Percentiles rank a stretch among this genome's conserved stretches.
Evolutionary conservation across 73 alveolate species (phyloP).

Genomic region (Paramecium primaurelia): DNA sequence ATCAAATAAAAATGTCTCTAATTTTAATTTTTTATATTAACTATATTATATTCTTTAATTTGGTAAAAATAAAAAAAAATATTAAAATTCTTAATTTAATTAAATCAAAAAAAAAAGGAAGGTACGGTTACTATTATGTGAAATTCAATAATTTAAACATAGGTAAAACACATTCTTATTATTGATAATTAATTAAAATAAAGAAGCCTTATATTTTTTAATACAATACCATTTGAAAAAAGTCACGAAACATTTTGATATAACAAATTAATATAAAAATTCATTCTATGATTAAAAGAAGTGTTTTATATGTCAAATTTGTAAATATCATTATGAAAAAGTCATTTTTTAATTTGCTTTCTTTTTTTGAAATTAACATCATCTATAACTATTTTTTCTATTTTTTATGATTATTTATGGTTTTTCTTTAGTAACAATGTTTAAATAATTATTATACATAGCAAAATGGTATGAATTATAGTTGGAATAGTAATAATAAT

Average conservation of each 20-base stretch:
- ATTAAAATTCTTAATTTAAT: background rate
- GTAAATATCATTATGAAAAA: background rate
- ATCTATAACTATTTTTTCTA: background rate
- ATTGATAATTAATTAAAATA: background rate
- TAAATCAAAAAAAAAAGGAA: background rate
- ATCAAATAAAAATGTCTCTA: background rate
- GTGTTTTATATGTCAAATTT: background rate
- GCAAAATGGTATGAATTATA: background rate
- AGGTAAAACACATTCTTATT: background rate
- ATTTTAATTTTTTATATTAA: background rate
- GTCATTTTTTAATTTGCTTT: background rate
- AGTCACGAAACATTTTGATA: background rate
- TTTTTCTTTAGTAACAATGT: background rate
- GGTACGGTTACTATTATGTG: background rate
- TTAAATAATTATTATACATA: background rate
- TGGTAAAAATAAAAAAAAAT: background rate
- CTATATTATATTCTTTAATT: background rate
- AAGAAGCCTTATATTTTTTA: background rate
- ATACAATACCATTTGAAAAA: background rate
- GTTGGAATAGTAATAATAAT: background rate
- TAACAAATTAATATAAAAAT: background rate
- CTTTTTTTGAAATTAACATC: background rate
- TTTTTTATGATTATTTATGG: background rate
- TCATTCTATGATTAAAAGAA: background rate
- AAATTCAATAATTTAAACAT: background rate